Evolutionary conservation across 140 eudicot genomes (phyloP).

Genomic region (Ambrosia hybrid): DNA sequence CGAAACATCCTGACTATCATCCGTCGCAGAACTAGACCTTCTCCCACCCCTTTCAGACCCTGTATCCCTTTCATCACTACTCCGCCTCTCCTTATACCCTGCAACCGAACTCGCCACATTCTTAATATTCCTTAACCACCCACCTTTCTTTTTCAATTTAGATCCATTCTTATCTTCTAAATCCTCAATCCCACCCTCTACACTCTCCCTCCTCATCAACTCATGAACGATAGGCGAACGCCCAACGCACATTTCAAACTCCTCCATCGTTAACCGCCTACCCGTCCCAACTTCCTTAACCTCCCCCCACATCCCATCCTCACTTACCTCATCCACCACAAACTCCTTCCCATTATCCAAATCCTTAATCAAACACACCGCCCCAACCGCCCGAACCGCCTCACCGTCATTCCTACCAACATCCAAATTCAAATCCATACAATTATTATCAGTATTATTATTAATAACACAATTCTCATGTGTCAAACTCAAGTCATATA

Average conservation of each 20-base stretch:
- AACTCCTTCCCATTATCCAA: constrained; percentile 95
- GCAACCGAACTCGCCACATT: constrained; percentile 76
- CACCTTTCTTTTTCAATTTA: constrained; percentile 60
- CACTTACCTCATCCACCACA: constrained; percentile 84
- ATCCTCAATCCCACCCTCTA: constrained; percentile 56
- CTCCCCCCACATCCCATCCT: constrained; percentile 77
- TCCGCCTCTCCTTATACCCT: constrained; percentile 66
- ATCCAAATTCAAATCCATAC: too few relatives aligned
- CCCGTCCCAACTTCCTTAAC: constrained; percentile 87
- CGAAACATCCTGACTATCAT: constrained; percentile 91
- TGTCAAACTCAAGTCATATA: too few relatives aligned
- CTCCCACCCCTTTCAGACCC: constrained; percentile 90
- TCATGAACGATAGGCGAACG: constrained; percentile 92
- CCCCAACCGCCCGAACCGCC: constrained; percentile 18
- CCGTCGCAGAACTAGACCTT: constrained; percentile 32
- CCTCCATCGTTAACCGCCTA: constrained; percentile 84
- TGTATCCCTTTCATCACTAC: constrained; percentile 91
- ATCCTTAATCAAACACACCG: constrained; percentile 61
- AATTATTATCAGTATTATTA: too few relatives aligned
- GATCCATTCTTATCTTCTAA: constrained; percentile 36
- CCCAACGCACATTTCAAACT: constrained; percentile 86
- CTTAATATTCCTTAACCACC: constrained; percentile 76
- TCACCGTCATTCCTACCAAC: constrained; percentile 5
- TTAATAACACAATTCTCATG: too few relatives aligned
- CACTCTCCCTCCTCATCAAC: constrained; percentile 88